Percentiles rank a stretch among this genome's conserved stretches.
phyloP scores from a whole-genome alignment of 2,329 filamentous ascomycete species.

The Coniochaeta hoffmannii region DNA sequence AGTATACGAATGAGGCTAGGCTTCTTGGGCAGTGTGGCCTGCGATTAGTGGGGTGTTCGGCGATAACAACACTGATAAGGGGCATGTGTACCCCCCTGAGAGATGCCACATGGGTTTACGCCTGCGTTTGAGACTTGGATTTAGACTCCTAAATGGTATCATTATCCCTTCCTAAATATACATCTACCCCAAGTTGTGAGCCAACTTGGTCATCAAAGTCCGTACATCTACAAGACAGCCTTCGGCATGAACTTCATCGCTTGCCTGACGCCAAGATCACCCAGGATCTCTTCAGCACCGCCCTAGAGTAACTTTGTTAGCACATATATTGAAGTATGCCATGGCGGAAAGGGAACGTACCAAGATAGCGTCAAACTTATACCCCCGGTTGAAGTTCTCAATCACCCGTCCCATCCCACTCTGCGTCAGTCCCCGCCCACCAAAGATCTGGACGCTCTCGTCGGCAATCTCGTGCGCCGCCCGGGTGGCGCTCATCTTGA shows the following conservation, averaged over 20 bases:
- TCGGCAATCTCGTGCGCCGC: conserved; percentile 78
- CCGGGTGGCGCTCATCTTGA: conserved; percentile 73
- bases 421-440: conserved; percentile 72
- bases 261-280: conserved; percentile 74
- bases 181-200: background rate
- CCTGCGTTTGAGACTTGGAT: background rate
- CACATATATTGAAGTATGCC: background rate
- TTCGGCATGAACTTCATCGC: conserved; percentile 82
- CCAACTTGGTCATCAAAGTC: background rate
- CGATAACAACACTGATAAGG: background rate
- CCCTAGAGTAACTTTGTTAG: conserved; percentile 29
- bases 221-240: conserved; percentile 57
- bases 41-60: background rate
- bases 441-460: conserved; percentile 79
- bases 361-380: conserved; percentile 74
- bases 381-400: conserved; percentile 77
- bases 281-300: conserved; percentile 76
- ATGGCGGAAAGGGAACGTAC: conserved; percentile 5
- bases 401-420: conserved; percentile 75
- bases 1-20: background rate
- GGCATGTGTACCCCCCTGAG: background rate
- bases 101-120: background rate
- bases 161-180: background rate
- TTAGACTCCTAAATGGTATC: background rate
- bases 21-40: background rate